Base-by-base conservation (phyloP, 768 basidiomycete species). In the Mycena alexandri region DNA sequence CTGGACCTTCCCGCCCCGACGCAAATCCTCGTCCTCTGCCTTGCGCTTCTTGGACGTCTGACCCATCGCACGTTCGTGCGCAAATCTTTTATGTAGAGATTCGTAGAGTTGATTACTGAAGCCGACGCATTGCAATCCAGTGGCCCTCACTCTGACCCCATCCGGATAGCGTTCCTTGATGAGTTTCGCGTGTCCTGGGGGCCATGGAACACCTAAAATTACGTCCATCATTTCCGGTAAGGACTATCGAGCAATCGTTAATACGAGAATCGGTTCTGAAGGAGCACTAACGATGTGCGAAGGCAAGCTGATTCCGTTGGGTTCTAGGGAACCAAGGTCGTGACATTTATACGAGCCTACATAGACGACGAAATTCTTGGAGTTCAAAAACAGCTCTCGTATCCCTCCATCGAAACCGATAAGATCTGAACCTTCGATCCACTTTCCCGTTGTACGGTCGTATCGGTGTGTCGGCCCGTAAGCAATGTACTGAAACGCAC, bases 281-380 rank as follows among this genome's bases (percentile, higher is more conserved):
- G n/a, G 12, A 61, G 29, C 11, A 42, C 54, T 5, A 11, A 64
- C 54, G 9, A 63, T 53, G 4, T 16, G 11, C 2, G 17, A 3
- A 2, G 34, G 46, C 5, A 11, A 1, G n/a, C 6, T 17, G 3
- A 11, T 57, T 12, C 24, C 63, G 2, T 29, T 25, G 1, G 63
- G 54, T 10, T 43, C 14, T 5, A 57, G 4, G 2, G 13, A 3
- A 16, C 47, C 33, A 11, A 64, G 63, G 24, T 64, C 54, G 14
- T 64, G 55, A 21, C 55, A 64, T 52, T 50, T 42, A n/a, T 64
- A 64, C 1, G 63, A n/a, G 1, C 63, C 63, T 2, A 11, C 38
- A 12, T 64, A 64, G 0, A 43, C 12, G 8, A 51, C 50, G 24
- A 14, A 22, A 0, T 21, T 10, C 9, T 57, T 42, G 4, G 0